A percentile compares a stretch with the other conserved stretches of the same genome.
These are phyloP conservation scores for Ascochyta pisi DNA, from an alignment of 2,329 filamentous ascomycete genomes.

Conservation along the genomic window DNA sequence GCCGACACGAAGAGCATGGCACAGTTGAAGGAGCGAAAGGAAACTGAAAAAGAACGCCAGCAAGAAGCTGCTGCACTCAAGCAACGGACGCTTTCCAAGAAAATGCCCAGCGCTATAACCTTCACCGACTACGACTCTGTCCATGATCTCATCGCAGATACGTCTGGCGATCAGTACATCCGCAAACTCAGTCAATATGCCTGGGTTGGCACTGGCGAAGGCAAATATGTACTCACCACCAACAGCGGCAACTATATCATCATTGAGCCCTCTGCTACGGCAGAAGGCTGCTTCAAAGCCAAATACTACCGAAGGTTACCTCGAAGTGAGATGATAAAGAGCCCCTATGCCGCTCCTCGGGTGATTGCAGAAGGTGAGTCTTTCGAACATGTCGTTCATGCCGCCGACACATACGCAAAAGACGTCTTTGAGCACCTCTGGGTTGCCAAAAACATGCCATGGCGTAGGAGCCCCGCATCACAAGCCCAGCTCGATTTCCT, in stretches of 20 bases:
- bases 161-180: constrained; percentile 78
- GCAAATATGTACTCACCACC: constrained; percentile 74
- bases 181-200: constrained; percentile 74
- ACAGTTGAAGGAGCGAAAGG: constrained; percentile 59
- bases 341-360: constrained; percentile 72
- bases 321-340: constrained; percentile 43
- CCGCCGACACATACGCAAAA: constrained; percentile 80
- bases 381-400: constrained; percentile 79
- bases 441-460: constrained; percentile 70
- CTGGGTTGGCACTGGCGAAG: constrained; percentile 80
- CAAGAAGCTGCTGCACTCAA: constrained; percentile 74
- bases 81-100: constrained; percentile 25
- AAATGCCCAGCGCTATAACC: constrained; percentile 61
- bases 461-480: constrained; percentile 72
- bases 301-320: constrained; percentile 54
- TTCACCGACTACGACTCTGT: constrained; percentile 93
- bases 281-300: constrained; percentile 49
- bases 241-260: constrained; percentile 65
- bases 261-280: constrained; percentile 56
- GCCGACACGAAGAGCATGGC: constrained; percentile 69
- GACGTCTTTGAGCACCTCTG: constrained; percentile 71
- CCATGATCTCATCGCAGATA: constrained; percentile 87
- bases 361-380: constrained; percentile 69
- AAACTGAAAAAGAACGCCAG: constrained; percentile 51
- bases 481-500: constrained; percentile 70